Percentiles rank a stretch among this genome's conserved stretches.
Conservation (phyloP, 768 basidiomycete species). For the Suillus americanus region DNA sequence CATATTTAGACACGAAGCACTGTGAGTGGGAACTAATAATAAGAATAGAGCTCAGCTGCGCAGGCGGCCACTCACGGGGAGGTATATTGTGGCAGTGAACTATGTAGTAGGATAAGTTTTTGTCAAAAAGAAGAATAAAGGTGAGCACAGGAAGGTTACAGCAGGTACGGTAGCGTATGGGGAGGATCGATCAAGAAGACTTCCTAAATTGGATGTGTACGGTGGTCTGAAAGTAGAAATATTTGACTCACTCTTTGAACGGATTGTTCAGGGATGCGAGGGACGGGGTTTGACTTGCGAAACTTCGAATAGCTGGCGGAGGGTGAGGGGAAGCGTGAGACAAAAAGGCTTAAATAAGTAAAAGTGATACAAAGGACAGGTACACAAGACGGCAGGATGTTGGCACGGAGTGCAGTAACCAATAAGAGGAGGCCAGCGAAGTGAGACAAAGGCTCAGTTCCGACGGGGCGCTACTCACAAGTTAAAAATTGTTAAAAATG, state of each 20-base stretch:
- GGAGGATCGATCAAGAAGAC: not conserved
- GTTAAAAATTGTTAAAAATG: not conserved
- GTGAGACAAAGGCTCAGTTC: conserved; percentile 18
- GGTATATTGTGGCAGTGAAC: not conserved
- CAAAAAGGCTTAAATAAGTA: not conserved
- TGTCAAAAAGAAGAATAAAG: not conserved
- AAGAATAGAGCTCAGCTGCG: conserved; percentile 9
- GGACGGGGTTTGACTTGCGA: conserved; percentile 1
- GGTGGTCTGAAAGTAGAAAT: not conserved
- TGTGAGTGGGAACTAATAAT: conserved; percentile 3
- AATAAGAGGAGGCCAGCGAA: not conserved
- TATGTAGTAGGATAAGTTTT: not conserved
- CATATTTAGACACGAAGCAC: conserved; percentile 13
- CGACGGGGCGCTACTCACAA: conserved; percentile 1
- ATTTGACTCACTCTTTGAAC: not conserved
- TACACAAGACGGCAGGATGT: not conserved
- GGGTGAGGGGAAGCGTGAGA: conserved; percentile 13
- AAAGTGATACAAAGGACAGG: conserved; percentile 2
- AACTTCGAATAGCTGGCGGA: not conserved
- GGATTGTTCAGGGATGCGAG: not conserved
- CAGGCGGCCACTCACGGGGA: not conserved
- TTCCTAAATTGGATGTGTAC: not conserved
- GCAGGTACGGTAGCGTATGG: not conserved
- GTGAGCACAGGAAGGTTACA: not conserved
- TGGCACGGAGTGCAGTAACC: not conserved